Base-by-base conservation (phyloP, 805 yeast species). In the Tetrapisispora iriomotensis region DNA sequence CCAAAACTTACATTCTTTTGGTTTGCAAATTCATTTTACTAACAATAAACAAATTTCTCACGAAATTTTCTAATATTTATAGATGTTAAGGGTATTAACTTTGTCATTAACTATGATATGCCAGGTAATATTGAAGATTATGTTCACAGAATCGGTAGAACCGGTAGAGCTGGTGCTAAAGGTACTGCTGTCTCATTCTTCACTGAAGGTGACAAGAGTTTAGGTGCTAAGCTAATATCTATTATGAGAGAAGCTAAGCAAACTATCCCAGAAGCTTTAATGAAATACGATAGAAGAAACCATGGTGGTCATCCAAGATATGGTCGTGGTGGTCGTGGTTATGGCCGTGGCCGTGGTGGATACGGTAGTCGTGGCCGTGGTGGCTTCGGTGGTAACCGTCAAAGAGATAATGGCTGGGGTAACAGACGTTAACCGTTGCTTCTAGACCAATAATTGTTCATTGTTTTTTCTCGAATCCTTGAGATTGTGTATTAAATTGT, bases 81-180 rank as follows among this genome's bases (percentile, higher is more conserved):
- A 88, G 98, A 92, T 70, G 98, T 92, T 67, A 92, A 92, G 74
- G 98, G 96, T 65, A 85, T 92, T 62, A 82, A 88, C 54, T 79
- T 71, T 57, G 98, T 92, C 45, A 74, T 92, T 63, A 92, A 92
- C 78, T 86, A 75, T 60, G 97, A 90, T 66, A 90, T 90, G 88
- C 97, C 98, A 60, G 87, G 85, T 66, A 90, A 90, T 69, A 85
- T 88, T 61, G 98, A 92, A 73, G 97, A 92, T 70, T 90, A 90
- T 64, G 96, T 90, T 47, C 98, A 90, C 66, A 79, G 98, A 71
- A 92, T 90, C 60, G 98, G 98, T 66, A 88, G 96, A 77, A 88
- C 98, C 49, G 98, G 98, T 64, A 86, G 98, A 77, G 98, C 96
- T 51, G 97, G 97, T 64, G 79, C 87, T 46, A 72, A 74, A 46